Base-by-base conservation (phyloP, 1,139 yeast species). In the Lodderomyces elongisporus region DNA sequence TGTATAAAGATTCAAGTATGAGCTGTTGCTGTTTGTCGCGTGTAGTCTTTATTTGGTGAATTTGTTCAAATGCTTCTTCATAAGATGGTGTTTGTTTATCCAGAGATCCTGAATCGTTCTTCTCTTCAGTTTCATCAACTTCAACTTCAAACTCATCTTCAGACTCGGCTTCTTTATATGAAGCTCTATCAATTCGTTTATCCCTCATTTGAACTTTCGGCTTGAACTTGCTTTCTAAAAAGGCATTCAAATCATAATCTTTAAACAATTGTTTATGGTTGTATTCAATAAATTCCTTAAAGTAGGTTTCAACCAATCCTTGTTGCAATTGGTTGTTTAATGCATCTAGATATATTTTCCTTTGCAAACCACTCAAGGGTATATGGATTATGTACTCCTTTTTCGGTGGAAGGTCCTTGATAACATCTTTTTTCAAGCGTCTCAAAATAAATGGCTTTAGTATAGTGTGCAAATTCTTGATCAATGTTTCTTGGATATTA, bases 381-480 rank as follows among this genome's bases (percentile, higher is more conserved):
- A 87, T 75, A 52, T 84, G 88, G 3, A 91, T 66, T 31, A 85
- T 70, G 48, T 87, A 89, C 54, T 91, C 98, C 44, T 91, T 78
- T 55, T 91, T 91, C 2, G 91, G 85, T 1, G 96, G 97, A 38
- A 91, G 62, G 21, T 66, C 63, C 31, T 58, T 62, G 12, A 77
- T 72, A 1, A 85, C 96, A 37, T 78, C 82, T 33, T 68, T 69
- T 52, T 91, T 91, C 50, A 89, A 60, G 40, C 98, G 66, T 47
- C 98, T 70, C 31, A 91, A 63, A 27, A 91, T 59, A 47, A 91
- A 91, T 0, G 98, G 98, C 48, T 87, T 79, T 42, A 91, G 62
- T 36, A 91, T 88, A 0, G 93, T 80, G 52, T 91, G 98, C 40
- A 91, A 62, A 48, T 85, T 87, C 16, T 77, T 66, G 18, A 89